A percentile compares a stretch with the other conserved stretches of the same genome.
Conservation (phyloP, 2,329 filamentous ascomycete genomes). For the Cercospora sp. region DNA sequence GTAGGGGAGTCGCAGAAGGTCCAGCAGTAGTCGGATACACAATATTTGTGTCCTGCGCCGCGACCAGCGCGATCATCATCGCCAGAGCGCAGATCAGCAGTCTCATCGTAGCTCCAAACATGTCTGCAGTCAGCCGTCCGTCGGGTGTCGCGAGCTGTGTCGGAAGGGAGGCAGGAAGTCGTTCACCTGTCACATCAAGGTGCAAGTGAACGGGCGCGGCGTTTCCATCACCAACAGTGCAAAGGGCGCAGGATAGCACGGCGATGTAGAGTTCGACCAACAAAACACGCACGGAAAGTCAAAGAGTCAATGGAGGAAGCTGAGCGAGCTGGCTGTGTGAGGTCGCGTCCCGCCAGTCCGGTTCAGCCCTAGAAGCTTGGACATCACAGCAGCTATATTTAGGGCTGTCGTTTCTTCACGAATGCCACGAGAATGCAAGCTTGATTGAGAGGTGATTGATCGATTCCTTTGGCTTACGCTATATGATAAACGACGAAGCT, state of each 20-base stretch:
- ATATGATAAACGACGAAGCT: no score
- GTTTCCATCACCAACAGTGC: conserved; percentile 2
- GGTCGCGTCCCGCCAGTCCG: conserved; percentile 1
- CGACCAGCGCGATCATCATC: conserved; percentile 8
- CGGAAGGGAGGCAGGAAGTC: background rate
- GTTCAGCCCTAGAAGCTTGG: background rate
- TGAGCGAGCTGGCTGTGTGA: background rate
- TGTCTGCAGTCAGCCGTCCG: background rate
- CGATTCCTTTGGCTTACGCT: no score
- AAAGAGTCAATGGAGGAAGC: conserved; percentile 3
- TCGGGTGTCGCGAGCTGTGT: background rate
- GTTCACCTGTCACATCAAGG: conserved; percentile 8
- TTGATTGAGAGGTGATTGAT: no score
- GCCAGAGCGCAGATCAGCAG: conserved; percentile 4
- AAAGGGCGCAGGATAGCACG: background rate
- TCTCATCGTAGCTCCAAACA: background rate
- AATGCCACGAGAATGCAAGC: no score
- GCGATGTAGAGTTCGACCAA: conserved; percentile 13
- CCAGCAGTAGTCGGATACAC: conserved; percentile 35
- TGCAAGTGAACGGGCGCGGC: background rate
- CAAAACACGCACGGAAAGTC: conserved; percentile 13
- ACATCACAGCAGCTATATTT: background rate
- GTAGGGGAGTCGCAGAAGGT: conserved; percentile 28
- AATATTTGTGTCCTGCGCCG: conserved; percentile 31
- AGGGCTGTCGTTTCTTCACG: background rate